phyloP scores from a whole-genome alignment of 2,329 filamentous ascomycete species.

The Rhytidhysteron rufulum region DNA sequence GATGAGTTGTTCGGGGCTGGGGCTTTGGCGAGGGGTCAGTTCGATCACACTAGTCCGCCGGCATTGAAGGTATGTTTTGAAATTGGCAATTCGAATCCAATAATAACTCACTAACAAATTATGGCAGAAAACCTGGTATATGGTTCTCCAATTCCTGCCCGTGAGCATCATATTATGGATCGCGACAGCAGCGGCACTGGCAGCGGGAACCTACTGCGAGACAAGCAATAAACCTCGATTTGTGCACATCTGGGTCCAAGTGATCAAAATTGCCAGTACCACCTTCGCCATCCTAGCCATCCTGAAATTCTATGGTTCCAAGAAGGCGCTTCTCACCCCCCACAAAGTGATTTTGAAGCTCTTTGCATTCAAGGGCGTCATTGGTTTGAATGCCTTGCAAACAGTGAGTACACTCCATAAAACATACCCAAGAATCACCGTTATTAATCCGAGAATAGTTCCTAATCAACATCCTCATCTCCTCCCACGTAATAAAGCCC shows the following conservation, averaged over 20 bases:
- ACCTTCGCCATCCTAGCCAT: conserved; percentile 17
- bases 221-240: conserved; percentile 25
- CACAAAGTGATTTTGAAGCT: conserved; percentile 27
- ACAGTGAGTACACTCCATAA: conserved; percentile 19
- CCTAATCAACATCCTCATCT: conserved; percentile 26
- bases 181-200: conserved; percentile 18
- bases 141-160: conserved; percentile 29
- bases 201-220: conserved; percentile 23
- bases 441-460: no score
- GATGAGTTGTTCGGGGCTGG: conserved; percentile 24
- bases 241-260: conserved; percentile 26
- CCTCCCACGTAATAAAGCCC: conserved; percentile 17
- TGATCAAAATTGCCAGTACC: conserved; percentile 18
- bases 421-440: conserved; percentile 6
- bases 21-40: conserved; percentile 11
- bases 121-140: conserved; percentile 25
- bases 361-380: conserved; percentile 28
- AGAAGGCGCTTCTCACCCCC: conserved; percentile 16
- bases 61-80: conserved; percentile 20
- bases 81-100: background rate
- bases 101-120: conserved; percentile 7
- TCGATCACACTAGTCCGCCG: conserved; percentile 13
- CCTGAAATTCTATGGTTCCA: conserved; percentile 21
- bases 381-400: conserved; percentile 25
- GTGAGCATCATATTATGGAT: conserved; percentile 25